Evolutionary conservation across 1,284 basidiomycete species (phyloP).

Genomic region (Heimioporus retisporus): DNA sequence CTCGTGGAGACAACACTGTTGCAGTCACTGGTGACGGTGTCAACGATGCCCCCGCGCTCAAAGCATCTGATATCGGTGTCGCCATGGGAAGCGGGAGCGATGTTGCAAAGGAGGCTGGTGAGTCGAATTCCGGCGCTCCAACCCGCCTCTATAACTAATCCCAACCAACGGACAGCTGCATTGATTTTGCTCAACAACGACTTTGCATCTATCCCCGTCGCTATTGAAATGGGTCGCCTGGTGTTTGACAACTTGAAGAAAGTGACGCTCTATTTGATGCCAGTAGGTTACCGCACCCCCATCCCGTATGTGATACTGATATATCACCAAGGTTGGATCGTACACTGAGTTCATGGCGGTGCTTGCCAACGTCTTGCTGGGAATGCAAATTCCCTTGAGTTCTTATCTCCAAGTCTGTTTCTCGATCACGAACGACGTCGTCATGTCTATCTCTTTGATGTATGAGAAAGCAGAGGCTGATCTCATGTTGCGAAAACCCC

Average conservation of each 20-base stretch:
- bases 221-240: constrained; percentile 59
- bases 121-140: constrained; percentile 9
- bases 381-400: constrained; percentile 54
- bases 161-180: constrained; percentile 28
- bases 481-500: constrained; percentile 69
- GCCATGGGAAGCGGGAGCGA: constrained; percentile 91
- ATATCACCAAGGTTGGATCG: constrained; percentile 39
- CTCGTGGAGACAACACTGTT: constrained; percentile 57
- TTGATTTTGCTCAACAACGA: constrained; percentile 47
- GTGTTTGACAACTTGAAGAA: constrained; percentile 71
- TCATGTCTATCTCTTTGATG: constrained; percentile 51
- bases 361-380: constrained; percentile 47
- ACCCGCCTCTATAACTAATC: not conserved
- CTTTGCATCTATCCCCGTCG: constrained; percentile 49
- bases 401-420: constrained; percentile 57
- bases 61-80: constrained; percentile 89
- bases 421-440: constrained; percentile 50
- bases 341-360: constrained; percentile 51
- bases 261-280: constrained; percentile 53
- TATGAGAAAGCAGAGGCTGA: constrained; percentile 53
- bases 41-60: constrained; percentile 70
- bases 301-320: not conserved
- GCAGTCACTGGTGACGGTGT: constrained; percentile 70
- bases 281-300: constrained; percentile 43
- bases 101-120: constrained; percentile 75